Conservation (phyloP, 495 filamentous ascomycete genomes). For the Hapsidospora chrysogenum region DNA sequence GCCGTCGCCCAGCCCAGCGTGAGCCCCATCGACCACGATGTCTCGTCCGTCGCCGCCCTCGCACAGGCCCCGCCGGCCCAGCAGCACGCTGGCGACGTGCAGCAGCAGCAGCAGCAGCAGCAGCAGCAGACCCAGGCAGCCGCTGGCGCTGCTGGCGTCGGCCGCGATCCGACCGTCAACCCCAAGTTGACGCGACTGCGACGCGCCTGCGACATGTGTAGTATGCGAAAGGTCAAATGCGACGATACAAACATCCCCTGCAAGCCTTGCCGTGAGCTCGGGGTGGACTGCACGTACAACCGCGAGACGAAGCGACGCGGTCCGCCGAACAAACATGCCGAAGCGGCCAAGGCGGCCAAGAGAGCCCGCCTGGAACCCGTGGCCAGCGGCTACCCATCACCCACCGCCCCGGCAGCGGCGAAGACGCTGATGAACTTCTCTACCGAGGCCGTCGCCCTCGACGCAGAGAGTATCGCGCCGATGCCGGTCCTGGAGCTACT, state of each 20-base stretch:
- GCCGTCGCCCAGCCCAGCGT: neutral
- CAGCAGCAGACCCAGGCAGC: neutral
- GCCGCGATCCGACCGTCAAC: slow-evolving; percentile 5
- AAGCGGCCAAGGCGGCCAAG: slow-evolving; percentile 48
- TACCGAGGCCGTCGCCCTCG: slow-evolving; percentile 14
- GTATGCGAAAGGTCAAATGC: slow-evolving; percentile 79
- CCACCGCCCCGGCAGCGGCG: slow-evolving; percentile 31
- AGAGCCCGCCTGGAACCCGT: slow-evolving; percentile 34
- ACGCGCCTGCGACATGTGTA: slow-evolving; percentile 76
- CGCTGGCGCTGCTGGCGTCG: neutral
- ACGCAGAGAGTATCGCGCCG: slow-evolving; percentile 62
- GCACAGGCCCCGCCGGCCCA: slow-evolving; percentile 4
- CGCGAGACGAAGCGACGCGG: slow-evolving; percentile 65
- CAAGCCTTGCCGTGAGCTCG: slow-evolving; percentile 57
- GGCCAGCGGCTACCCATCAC: slow-evolving; percentile 14
- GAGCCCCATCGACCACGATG: neutral
- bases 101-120: neutral
- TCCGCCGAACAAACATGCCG: slow-evolving; percentile 72
- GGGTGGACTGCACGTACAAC: slow-evolving; percentile 71
- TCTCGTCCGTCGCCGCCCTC: slow-evolving; percentile 1
- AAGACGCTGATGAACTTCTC: slow-evolving; percentile 29
- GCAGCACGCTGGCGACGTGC: neutral
- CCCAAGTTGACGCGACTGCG: slow-evolving; percentile 39
- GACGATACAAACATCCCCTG: slow-evolving; percentile 68
- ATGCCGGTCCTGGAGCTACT: slow-evolving; percentile 46